Conservation (phyloP, 1,284 basidiomycete species). For the Fomitiporia mediterranea region DNA sequence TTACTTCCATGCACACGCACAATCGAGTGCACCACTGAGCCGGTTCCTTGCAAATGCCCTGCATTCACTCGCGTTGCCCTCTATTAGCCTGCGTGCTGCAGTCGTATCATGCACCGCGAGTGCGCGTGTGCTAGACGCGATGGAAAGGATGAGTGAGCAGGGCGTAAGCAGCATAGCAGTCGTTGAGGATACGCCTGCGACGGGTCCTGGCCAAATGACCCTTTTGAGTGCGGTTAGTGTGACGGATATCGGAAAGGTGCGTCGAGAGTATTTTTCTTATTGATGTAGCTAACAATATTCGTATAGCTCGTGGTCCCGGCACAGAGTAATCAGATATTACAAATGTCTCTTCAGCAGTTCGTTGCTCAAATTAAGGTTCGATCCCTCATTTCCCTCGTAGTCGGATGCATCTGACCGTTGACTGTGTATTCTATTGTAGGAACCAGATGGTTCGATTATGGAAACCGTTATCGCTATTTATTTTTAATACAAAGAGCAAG, state of each 20-base stretch:
- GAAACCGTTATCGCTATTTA: too few relatives aligned
- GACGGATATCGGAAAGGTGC: constrained; percentile 69
- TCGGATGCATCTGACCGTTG: not conserved
- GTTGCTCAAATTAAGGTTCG: constrained; percentile 62
- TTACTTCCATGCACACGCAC: constrained; percentile 57
- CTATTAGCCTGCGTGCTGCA: constrained; percentile 53
- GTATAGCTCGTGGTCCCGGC: constrained; percentile 65
- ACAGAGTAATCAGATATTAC: constrained; percentile 67
- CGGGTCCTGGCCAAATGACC: constrained; percentile 37
- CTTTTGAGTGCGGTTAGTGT: constrained; percentile 73
- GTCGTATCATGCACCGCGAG: constrained; percentile 56
- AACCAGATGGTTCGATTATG: constrained; percentile 61
- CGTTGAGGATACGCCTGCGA: constrained; percentile 43
- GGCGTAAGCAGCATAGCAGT: constrained; percentile 77
- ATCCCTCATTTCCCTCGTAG: not conserved
- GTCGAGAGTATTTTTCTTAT: not conserved
- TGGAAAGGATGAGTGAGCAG: constrained; percentile 75
- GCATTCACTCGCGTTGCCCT: constrained; percentile 54
- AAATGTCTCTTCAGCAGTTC: constrained; percentile 59
- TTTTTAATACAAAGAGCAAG: too few relatives aligned
- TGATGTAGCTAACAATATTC: not conserved
- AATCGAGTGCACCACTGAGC: constrained; percentile 28
- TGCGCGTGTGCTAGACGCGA: constrained; percentile 64
- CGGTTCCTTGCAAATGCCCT: constrained; percentile 55
- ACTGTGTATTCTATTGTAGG: constrained; percentile 36